Evolutionary conservation across 306 rosid species (phyloP), one percentile per base, ranked within the genome.

Genomic region (Ormosia semicastrata): DNA sequence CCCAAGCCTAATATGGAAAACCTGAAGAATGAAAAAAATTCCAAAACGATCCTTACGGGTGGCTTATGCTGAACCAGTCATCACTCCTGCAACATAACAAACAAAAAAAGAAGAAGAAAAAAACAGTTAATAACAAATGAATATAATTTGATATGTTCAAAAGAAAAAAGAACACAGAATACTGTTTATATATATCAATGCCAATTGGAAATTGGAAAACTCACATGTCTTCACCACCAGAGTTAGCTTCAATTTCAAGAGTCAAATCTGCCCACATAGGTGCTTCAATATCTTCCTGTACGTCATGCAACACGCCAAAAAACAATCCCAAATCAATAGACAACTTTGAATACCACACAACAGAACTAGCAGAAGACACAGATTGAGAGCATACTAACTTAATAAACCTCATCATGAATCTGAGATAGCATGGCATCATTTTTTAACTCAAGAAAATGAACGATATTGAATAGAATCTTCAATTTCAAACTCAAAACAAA

Each of bases 201-300:
- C 30, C n/a, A 46, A 67, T 49, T 36, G 36, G 13, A 47, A 75
- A 75, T 56, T 2, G 17, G 46, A 83, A 56, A 62, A 86, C 96
- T 89, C 85, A 94, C 96, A 30, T 41, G 70, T 85, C 82, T 67
- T 81, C 86, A 62, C 58, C 66, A 68, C 84, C 53, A 47, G 47
- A 8, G 9, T 43, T 43, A 6, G 11, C 47, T 43, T 43, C 47
- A 69, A 76, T 87, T 85, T 87, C 94, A 66, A 86, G 53, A 67
- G 82, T 71, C 79, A 94, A 92, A 91, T 94, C 94, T 50, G 76
- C 86, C 97, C 98, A 94, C 96, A 88, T 82, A 44, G 96, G 98
- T 56, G 98, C 96, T 71, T 94, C 97, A 78, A 91, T 87, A 39
- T 91, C 89, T 71, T 92, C 93, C 94, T 91, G 89, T 17, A 75